phyloP scores from a whole-genome alignment of 345 rosid genomes.

The Dipteronia dyeriana region DNA sequence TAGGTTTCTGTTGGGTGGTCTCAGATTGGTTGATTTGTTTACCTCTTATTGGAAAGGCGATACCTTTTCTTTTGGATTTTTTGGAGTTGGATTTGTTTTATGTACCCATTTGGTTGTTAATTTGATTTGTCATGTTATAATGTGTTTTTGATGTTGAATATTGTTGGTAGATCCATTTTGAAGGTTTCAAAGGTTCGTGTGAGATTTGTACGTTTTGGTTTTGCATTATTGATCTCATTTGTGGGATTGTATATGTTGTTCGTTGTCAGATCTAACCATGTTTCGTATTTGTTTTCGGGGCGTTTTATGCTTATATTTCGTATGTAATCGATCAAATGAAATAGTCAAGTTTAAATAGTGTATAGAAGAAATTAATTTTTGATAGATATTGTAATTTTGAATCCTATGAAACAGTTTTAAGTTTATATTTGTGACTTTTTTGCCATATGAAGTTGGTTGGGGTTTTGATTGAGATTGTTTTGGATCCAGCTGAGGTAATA shows the following conservation, averaged over 20 bases:
- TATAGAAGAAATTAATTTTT: not conserved
- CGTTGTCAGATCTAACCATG: not conserved
- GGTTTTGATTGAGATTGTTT: not conserved
- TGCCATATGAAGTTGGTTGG: not conserved
- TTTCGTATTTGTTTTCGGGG: not conserved
- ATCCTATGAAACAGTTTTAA: not conserved
- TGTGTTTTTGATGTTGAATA: not conserved
- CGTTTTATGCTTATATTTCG: not conserved
- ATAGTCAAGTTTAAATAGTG: not conserved
- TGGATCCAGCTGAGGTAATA: constrained; percentile 16
- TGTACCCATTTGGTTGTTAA: not conserved
- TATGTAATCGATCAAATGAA: not conserved
- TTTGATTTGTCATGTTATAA: not conserved
- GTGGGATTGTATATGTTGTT: not conserved
- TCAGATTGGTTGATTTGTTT: not conserved
- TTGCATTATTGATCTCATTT: not conserved
- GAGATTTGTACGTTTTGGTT: not conserved
- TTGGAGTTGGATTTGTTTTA: not conserved
- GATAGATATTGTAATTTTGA: not conserved
- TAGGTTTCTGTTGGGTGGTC: not conserved
- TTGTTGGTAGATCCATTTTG: not conserved
- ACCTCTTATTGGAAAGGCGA: not conserved
- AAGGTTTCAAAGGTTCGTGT: not conserved
- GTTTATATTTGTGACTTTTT: not conserved
- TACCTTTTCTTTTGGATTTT: not conserved